Conservation (phyloP, 2,329 filamentous ascomycete species). For the Xylariales sp. region DNA sequence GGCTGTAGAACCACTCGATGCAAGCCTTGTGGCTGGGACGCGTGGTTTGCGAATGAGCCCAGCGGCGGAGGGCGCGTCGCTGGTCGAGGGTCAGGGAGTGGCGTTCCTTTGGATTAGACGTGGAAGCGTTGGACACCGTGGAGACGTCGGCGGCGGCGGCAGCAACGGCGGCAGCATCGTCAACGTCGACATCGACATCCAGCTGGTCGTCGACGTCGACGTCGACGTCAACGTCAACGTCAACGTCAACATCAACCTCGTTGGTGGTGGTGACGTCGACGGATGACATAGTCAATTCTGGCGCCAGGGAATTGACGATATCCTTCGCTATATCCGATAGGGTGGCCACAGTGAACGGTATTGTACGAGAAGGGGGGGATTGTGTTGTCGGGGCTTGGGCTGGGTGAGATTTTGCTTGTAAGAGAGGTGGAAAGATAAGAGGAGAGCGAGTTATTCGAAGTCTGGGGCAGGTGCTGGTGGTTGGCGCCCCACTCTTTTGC, state of each 20-base stretch:
- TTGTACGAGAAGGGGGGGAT: conserved; percentile 1
- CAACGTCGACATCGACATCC: too few species aligned
- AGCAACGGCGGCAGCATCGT: too few species aligned
- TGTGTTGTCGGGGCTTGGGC: conserved; percentile 6
- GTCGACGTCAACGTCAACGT: too few species aligned
- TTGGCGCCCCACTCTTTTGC: too few species aligned
- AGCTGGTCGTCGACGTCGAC: conserved; percentile 2
- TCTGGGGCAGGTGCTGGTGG: too few species aligned
- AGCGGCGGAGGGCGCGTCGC: conserved; percentile 54
- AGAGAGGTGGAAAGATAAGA: conserved; percentile 4
- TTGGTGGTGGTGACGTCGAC: conserved; percentile 3
- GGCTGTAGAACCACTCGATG: conserved; percentile 57
- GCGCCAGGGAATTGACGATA: conserved; percentile 5
- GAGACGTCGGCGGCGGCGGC: conserved; percentile 3
- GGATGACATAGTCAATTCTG: conserved; percentile 6
- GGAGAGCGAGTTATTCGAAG: conserved; percentile 3
- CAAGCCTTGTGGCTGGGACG: conserved; percentile 58
- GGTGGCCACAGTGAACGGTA: conserved; percentile 5
- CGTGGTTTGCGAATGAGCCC: conserved; percentile 52
- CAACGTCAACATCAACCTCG: too few species aligned
- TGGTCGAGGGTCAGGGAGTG: conserved; percentile 60
- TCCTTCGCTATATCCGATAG: conserved; percentile 7
- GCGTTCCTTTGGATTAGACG: conserved; percentile 45
- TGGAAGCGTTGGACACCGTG: conserved; percentile 13
- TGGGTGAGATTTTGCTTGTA: conserved; percentile 4